Evolutionary conservation across 2,329 filamentous ascomycete genomes (phyloP).

Genomic region (Fusarium sulawesiense): DNA sequence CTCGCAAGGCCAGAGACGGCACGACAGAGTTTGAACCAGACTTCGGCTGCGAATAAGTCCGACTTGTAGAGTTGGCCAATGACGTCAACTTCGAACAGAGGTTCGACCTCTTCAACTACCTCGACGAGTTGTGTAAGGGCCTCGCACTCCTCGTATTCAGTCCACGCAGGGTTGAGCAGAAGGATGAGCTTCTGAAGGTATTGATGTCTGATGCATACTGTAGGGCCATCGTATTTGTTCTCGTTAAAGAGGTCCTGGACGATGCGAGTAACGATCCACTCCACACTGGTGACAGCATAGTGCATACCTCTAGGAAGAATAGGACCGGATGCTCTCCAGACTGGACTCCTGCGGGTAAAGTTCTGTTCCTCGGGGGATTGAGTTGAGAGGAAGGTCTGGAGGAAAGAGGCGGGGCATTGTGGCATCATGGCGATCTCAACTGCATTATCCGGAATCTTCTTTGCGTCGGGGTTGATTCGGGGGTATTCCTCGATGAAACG

Average conservation of each 20-base stretch:
- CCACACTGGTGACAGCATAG: conserved; percentile 7
- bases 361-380: not conserved
- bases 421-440: conserved; percentile 22
- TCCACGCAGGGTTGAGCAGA: not conserved
- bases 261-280: conserved; percentile 8
- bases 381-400: not conserved
- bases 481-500: not conserved
- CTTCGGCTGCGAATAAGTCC: not conserved
- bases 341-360: not conserved
- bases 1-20: conserved; percentile 6
- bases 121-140: not conserved
- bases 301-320: conserved; percentile 6
- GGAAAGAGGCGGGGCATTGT: not conserved
- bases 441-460: conserved; percentile 4
- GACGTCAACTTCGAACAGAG: not conserved
- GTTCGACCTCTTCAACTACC: not conserved
- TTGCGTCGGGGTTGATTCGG: not conserved
- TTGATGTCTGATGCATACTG: not conserved
- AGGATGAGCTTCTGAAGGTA: not conserved
- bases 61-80: rapidly evolving
- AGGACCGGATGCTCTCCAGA: not conserved
- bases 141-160: not conserved
- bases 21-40: conserved; percentile 6
- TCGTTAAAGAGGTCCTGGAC: not conserved
- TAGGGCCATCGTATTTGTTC: not conserved